Conservation (phyloP, 148 eudicot genomes). For the Heliosperma pusillum region DNA sequence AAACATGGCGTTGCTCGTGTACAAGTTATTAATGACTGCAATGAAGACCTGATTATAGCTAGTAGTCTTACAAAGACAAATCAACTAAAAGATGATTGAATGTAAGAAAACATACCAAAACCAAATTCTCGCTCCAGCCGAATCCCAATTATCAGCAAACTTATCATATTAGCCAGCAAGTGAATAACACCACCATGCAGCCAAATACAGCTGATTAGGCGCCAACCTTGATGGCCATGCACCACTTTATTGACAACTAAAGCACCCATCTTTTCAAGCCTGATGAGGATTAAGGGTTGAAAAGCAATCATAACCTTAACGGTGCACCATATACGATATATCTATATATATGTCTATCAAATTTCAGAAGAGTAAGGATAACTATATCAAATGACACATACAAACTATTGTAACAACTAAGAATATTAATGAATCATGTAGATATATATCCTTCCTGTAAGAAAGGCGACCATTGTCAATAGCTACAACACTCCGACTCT, state of each 20-base stretch:
- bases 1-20: not conserved
- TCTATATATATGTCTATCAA: not conserved
- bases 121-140: constrained; percentile 88
- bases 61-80: constrained; percentile 32
- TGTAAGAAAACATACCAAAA: constrained; percentile 47
- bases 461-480: not conserved
- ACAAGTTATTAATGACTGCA: not conserved
- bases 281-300: constrained; percentile 15
- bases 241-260: constrained; percentile 63
- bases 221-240: constrained; percentile 72
- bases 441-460: not conserved
- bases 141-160: constrained; percentile 71
- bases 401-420: not conserved
- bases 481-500: too few species aligned
- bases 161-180: constrained; percentile 75
- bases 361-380: not conserved
- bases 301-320: not conserved
- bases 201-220: constrained; percentile 83
- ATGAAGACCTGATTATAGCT: not conserved
- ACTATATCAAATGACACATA: not conserved
- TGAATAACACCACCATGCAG: constrained; percentile 91
- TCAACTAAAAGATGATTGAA: not conserved
- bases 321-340: not conserved
- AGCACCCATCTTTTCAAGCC: constrained; percentile 90
- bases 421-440: not conserved